phyloP scores from a whole-genome alignment of 2,329 filamentous ascomycete species.

The Cladosporium sp. region DNA sequence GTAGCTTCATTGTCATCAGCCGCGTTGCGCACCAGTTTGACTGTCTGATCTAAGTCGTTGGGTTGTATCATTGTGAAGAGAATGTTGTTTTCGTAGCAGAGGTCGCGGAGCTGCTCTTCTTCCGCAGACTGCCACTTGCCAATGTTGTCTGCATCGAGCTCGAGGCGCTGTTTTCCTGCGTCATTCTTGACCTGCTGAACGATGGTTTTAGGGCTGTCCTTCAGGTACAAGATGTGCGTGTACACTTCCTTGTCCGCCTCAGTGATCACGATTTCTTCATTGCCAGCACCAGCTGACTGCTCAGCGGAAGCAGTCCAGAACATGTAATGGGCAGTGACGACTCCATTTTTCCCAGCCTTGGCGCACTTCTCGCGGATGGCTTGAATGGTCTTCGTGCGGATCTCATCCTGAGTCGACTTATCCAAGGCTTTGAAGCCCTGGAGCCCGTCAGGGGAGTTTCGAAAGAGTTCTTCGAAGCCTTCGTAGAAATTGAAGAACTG shows the following conservation, averaged over 20 bases:
- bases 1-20: constrained; percentile 25
- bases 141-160: constrained; percentile 37
- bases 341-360: constrained; percentile 32
- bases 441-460: constrained; percentile 43
- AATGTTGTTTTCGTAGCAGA: constrained; percentile 46
- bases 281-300: background rate
- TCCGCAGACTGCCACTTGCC: constrained; percentile 48
- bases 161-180: constrained; percentile 33
- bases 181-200: constrained; percentile 29
- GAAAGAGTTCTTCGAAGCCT: constrained; percentile 47
- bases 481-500: constrained; percentile 48
- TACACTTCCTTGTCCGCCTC: constrained; percentile 44
- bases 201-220: constrained; percentile 38
- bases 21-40: constrained; percentile 36
- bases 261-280: constrained; percentile 38
- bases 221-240: constrained; percentile 58
- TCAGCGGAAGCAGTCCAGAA: constrained; percentile 44
- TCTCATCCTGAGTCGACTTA: constrained; percentile 28
- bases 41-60: constrained; percentile 14
- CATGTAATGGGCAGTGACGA: constrained; percentile 56
- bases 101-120: constrained; percentile 36
- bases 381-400: constrained; percentile 45
- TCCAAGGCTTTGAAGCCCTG: constrained; percentile 44
- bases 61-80: constrained; percentile 39
- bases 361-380: constrained; percentile 39